These are phyloP conservation scores for Aspergillus udagawae DNA, from an alignment of 2,329 filamentous ascomycete genomes.

Conservation along the genomic window DNA sequence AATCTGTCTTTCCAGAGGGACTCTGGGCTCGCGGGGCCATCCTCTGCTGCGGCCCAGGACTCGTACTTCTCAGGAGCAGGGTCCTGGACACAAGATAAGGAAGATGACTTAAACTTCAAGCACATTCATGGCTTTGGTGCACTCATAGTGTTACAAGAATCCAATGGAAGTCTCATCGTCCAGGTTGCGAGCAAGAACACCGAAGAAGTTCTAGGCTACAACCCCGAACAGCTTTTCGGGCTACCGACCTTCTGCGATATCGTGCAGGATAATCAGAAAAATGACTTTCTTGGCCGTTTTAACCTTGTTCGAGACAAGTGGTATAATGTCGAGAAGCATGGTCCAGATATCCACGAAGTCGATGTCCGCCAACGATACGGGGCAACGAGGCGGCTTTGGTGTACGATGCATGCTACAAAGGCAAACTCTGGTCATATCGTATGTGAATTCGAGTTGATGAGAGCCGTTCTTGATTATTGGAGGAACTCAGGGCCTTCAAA, in stretches of 20 bases:
- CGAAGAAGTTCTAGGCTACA: conserved; percentile 68
- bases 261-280: conserved; percentile 76
- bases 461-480: conserved; percentile 60
- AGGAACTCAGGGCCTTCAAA: conserved; percentile 14
- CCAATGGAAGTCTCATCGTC: conserved; percentile 64
- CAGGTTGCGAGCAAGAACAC: conserved; percentile 81
- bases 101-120: too few species aligned
- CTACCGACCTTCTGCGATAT: conserved; percentile 78
- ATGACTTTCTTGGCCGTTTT: conserved; percentile 79
- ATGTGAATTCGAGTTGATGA: conserved; percentile 84
- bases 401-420: conserved; percentile 74
- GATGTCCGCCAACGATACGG: conserved; percentile 59
- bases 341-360: conserved; percentile 81
- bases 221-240: conserved; percentile 69
- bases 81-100: neutral
- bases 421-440: conserved; percentile 67
- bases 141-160: conserved; percentile 62
- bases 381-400: conserved; percentile 71
- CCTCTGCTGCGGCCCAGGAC: neutral
- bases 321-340: conserved; percentile 68
- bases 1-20: neutral
- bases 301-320: conserved; percentile 84
- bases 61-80: neutral
- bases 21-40: neutral
- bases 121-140: neutral